Evolutionary conservation across 1,139 yeast species (phyloP), one percentile per base, ranked within the genome.

Genomic region (Debaryomyces sp.): DNA sequence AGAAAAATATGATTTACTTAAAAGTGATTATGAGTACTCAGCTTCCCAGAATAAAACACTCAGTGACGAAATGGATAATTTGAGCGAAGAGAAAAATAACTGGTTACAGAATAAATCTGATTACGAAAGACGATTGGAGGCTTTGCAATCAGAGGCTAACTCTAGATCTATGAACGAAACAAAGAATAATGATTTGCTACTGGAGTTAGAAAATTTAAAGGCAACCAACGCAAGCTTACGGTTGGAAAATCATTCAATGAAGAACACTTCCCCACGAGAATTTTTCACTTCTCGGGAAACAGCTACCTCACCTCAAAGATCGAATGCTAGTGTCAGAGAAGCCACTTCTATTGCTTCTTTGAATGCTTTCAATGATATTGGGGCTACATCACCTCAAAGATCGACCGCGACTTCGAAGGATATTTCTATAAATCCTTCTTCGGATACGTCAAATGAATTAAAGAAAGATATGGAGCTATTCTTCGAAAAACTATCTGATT

Each of bases 171-270:
- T 41, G 10, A 22, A 35, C 15, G 43, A 41, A 5, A 27, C 45
- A 29, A 26, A 27, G 6, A 29, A 46, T 35, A 46, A 49, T 29
- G 51, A 52, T n/a, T 45, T 58, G 18, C 30, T 50, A 12, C 56
- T 60, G 41, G 74, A 70, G 26, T 54, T 63, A 30, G 68, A 68
- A 33, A 51, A 54, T 40, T 52, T 69, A 35, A 73, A 70, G 48
- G 50, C 73, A 1, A 52, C 63, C 5, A 66, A 64, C 47, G 75
- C 78, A 12, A 66, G 71, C 26, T 68, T 75, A 48, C 62, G 76
- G 47, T 64, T 73, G 46, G 79, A 75, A 51, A 72, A 70, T 50
- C 76, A 72, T 53, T 63, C 76, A 2, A 62, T 75, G 49, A 74
- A 73, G 55, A 63, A 60, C n/a, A 42, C 55, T 9, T 48, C 55